A percentile compares a stretch with the other conserved stretches of the same genome.
phyloP scores from a whole-genome alignment of 495 filamentous ascomycete genomes.

The Hypoxylon subgilvum region DNA sequence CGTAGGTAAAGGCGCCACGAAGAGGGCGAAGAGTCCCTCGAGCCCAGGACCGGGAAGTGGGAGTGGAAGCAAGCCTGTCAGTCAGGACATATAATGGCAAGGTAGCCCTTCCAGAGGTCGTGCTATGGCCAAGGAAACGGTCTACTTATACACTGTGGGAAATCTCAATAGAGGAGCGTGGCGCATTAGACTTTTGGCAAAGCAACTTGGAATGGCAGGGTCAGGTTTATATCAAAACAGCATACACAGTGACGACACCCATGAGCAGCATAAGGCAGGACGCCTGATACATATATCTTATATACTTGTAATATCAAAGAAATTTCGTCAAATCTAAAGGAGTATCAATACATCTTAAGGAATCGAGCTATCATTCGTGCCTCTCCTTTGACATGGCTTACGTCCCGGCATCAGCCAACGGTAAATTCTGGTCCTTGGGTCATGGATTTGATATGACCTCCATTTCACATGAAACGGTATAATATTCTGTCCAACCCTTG shows the following conservation, averaged over 20 bases:
- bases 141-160: background rate
- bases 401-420: too few relatives aligned
- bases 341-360: too few relatives aligned
- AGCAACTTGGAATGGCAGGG: constrained; percentile 15
- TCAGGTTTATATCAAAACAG: background rate
- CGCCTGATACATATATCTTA: constrained; percentile 5
- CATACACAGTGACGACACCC: constrained; percentile 1
- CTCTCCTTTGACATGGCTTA: too few relatives aligned
- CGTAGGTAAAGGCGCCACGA: constrained; percentile 54
- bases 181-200: constrained; percentile 18
- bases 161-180: constrained; percentile 10
- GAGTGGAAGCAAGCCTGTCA: background rate
- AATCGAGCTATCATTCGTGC: background rate
- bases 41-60: constrained; percentile 2
- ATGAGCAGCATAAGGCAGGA: background rate
- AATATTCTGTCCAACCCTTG: too few relatives aligned
- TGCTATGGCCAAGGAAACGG: background rate
- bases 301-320: constrained; percentile 15
- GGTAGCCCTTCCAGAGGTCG: background rate
- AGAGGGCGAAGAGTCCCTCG: constrained; percentile 16
- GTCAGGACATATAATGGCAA: background rate
- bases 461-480: too few relatives aligned
- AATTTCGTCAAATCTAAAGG: background rate
- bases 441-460: too few relatives aligned
- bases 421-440: too few relatives aligned